Percentiles rank a stretch among this genome's conserved stretches.
These are phyloP conservation scores for Elongisporangium undulatum DNA, from an alignment of 352 stramenopile genomes.

Conservation along the genomic window DNA sequence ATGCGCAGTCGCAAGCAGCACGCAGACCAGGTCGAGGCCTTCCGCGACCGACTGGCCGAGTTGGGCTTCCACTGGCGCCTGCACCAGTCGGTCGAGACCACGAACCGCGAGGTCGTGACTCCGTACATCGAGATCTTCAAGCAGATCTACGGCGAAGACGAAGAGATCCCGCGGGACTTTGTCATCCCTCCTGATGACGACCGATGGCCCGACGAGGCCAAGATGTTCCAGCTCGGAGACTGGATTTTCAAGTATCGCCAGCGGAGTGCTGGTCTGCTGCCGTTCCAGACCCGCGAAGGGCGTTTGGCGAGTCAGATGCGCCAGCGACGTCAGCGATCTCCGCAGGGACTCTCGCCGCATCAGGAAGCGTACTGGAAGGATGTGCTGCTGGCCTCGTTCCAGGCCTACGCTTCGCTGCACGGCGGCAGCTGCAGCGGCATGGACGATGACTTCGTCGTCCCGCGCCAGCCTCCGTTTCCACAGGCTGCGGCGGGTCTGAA, in stretches of 20 bases:
- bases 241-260: slow-evolving; percentile 72
- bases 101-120: slow-evolving; percentile 50
- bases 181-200: slow-evolving; percentile 67
- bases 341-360: slow-evolving; percentile 27
- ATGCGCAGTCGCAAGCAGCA: slow-evolving; percentile 88
- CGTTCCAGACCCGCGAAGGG: slow-evolving; percentile 34
- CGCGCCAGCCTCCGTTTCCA: slow-evolving; percentile 46
- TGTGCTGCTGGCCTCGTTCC: slow-evolving; percentile 58
- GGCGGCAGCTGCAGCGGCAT: slow-evolving; percentile 49
- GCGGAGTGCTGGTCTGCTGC: slow-evolving; percentile 28
- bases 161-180: slow-evolving; percentile 59
- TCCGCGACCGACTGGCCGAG: slow-evolving; percentile 74
- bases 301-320: slow-evolving; percentile 10
- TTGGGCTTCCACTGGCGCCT: slow-evolving; percentile 92
- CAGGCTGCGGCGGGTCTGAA: slow-evolving; percentile 64
- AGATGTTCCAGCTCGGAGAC: slow-evolving; percentile 83
- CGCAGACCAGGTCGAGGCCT: slow-evolving; percentile 75
- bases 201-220: slow-evolving; percentile 82
- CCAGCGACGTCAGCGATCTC: slow-evolving; percentile 7
- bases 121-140: slow-evolving; percentile 75
- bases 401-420: slow-evolving; percentile 41
- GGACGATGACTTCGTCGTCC: slow-evolving; percentile 54
- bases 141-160: slow-evolving; percentile 62
- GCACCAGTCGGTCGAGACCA: slow-evolving; percentile 41
- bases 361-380: slow-evolving; percentile 74